These are phyloP conservation scores for Pelagophyceae sp. DNA, from an alignment of 352 stramenopile species.

Conservation along the genomic window DNA sequence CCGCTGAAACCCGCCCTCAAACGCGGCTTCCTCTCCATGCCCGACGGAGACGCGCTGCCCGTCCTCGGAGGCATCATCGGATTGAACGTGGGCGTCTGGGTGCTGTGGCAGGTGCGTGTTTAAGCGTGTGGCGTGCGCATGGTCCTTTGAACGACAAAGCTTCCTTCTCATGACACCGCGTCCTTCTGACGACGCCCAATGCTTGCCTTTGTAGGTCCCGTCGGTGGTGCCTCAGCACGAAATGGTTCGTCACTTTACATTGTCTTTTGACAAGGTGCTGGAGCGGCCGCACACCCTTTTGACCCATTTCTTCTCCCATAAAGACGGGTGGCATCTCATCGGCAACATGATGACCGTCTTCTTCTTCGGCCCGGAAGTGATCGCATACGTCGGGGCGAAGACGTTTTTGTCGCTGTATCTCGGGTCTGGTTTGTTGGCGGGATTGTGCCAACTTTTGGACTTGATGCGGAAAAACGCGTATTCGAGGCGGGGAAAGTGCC, in stretches of 20 bases:
- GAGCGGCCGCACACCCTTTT: not conserved
- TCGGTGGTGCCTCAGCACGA: too few species aligned
- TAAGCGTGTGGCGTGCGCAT: too few species aligned
- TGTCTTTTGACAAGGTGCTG: not conserved
- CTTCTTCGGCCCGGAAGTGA: constrained; percentile 18
- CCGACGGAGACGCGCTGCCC: not conserved
- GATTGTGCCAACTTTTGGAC: not conserved
- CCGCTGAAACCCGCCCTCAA: too few species aligned
- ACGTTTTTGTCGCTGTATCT: not conserved
- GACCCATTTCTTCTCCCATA: not conserved
- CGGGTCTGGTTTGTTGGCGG: not conserved
- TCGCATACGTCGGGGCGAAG: not conserved
- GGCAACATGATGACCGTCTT: constrained; percentile 17
- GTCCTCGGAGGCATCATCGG: constrained; percentile 17
- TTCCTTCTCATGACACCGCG: too few species aligned
- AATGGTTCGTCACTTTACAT: constrained; percentile 18
- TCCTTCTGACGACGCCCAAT: not conserved
- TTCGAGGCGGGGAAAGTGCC: not conserved
- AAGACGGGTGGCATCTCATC: constrained; percentile 4
- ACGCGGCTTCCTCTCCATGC: constrained; percentile 5
- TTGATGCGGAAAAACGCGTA: not conserved
- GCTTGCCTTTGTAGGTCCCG: too few species aligned
- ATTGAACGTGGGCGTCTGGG: not conserved
- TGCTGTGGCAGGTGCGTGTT: not conserved
- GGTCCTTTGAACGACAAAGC: too few species aligned